Percentiles rank a stretch among this genome's conserved stretches.
Conservation (phyloP, 345 rosid genomes). For the Aethionema arabicum region DNA sequence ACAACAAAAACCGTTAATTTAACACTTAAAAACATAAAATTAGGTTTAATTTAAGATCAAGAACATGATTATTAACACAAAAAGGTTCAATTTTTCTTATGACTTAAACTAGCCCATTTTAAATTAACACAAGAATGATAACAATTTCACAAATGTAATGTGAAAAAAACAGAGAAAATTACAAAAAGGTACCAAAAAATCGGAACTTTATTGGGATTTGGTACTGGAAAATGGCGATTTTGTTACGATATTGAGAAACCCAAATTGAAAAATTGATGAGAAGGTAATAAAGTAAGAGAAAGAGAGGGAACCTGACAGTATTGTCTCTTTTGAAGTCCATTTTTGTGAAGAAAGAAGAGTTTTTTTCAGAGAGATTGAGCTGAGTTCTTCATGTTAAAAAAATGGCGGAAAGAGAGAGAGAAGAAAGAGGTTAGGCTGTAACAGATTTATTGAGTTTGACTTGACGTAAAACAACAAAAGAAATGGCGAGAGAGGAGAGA, state of each 20-base stretch:
- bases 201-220: conserved; percentile 34
- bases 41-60: conserved; percentile 16
- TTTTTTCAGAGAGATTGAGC: conserved; percentile 8
- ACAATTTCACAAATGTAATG: no score
- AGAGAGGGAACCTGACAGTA: conserved; percentile 68
- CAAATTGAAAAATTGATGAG: conserved; percentile 5
- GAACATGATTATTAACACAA: no score
- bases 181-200: not conserved
- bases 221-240: conserved; percentile 21
- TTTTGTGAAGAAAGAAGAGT: conserved; percentile 16
- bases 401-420: conserved; percentile 26
- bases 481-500: conserved; percentile 7
- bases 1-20: conserved; percentile 12
- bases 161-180: no score
- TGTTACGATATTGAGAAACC: conserved; percentile 10
- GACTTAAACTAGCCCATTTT: no score
- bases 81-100: no score
- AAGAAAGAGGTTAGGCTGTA: conserved; percentile 19
- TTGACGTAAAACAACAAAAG: conserved; percentile 27
- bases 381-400: conserved; percentile 29
- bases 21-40: not conserved
- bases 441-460: conserved; percentile 39
- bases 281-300: conserved; percentile 18
- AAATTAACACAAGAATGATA: no score
- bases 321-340: conserved; percentile 58